Conservation (phyloP, 2,329 filamentous ascomycete species). For the Trichophaea hybrida region DNA sequence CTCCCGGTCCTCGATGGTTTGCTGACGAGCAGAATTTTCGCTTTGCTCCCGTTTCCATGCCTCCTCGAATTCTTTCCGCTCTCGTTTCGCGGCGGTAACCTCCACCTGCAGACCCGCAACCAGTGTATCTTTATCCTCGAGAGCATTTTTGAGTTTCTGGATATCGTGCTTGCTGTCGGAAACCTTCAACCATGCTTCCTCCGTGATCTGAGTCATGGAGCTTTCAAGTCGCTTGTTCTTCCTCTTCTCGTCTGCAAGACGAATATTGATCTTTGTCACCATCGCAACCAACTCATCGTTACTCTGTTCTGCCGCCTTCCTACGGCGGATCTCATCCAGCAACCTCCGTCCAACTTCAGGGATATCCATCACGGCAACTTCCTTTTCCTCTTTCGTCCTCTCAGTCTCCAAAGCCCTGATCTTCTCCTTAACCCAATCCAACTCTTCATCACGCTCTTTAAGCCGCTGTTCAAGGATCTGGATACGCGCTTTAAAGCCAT, state of each 20-base stretch:
- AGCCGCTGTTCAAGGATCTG: constrained; percentile 11
- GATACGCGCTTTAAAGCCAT: constrained; percentile 11
- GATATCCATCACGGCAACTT: constrained; percentile 11
- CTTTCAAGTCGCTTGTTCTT: constrained; percentile 16
- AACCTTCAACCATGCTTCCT: constrained; percentile 19
- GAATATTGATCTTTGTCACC: constrained; percentile 16
- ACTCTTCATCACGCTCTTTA: constrained; percentile 12
- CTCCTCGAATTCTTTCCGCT: constrained; percentile 17
- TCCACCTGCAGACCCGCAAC: constrained; percentile 14
- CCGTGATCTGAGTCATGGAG: constrained; percentile 14
- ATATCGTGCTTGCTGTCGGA: constrained; percentile 16
- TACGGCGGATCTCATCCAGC: constrained; percentile 12
- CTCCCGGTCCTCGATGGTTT: constrained; percentile 7
- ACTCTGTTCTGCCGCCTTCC: neutral
- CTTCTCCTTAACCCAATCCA: constrained; percentile 33
- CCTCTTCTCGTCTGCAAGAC: constrained; percentile 22
- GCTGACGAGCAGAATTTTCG: constrained; percentile 9
- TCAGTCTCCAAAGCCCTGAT: constrained; percentile 10
- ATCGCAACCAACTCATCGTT: constrained; percentile 21
- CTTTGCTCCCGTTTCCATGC: constrained; percentile 7
- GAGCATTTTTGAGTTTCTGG: constrained; percentile 13
- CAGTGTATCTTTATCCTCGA: constrained; percentile 16
- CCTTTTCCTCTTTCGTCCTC: neutral
- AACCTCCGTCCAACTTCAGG: constrained; percentile 12
- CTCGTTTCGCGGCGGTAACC: constrained; percentile 10